phyloP scores from a whole-genome alignment of 2,329 filamentous ascomycete genomes.

The Fusarium zealandicum region DNA sequence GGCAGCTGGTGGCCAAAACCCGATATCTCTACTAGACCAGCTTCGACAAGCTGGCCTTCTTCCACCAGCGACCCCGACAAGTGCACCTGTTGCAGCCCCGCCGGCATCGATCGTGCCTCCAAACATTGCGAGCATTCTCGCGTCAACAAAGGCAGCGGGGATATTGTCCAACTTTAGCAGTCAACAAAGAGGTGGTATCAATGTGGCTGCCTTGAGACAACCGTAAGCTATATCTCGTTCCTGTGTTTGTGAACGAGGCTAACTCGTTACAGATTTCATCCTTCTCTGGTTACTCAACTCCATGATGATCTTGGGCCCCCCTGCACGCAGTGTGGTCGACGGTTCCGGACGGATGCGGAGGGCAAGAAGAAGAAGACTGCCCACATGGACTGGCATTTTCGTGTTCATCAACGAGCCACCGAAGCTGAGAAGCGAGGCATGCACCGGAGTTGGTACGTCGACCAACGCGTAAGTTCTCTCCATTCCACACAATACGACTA shows the following conservation, averaged over 20 bases:
- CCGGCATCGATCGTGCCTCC: conserved; percentile 45
- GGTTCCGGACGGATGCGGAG: conserved; percentile 79
- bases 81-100: conserved; percentile 44
- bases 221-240: conserved; percentile 59
- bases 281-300: conserved; percentile 74
- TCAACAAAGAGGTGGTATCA: conserved; percentile 64
- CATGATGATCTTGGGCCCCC: conserved; percentile 86
- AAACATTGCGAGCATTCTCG: conserved; percentile 48
- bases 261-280: conserved; percentile 65
- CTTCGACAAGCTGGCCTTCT: conserved; percentile 74
- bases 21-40: conserved; percentile 70
- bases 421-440: conserved; percentile 87
- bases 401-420: conserved; percentile 85
- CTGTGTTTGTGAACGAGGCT: conserved; percentile 2
- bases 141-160: conserved; percentile 42
- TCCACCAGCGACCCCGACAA: conserved; percentile 46
- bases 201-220: conserved; percentile 71
- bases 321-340: conserved; percentile 89
- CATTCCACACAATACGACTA: not conserved
- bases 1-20: conserved; percentile 51
- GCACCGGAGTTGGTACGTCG: conserved; percentile 93
- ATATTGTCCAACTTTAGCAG: conserved; percentile 41
- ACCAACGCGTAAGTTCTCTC: conserved; percentile 72
- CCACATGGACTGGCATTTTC: conserved; percentile 99
- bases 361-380: conserved; percentile 86